phyloP scores from a whole-genome alignment of 31 red algal species.

The Odonthalia washingtoniensis region DNA sequence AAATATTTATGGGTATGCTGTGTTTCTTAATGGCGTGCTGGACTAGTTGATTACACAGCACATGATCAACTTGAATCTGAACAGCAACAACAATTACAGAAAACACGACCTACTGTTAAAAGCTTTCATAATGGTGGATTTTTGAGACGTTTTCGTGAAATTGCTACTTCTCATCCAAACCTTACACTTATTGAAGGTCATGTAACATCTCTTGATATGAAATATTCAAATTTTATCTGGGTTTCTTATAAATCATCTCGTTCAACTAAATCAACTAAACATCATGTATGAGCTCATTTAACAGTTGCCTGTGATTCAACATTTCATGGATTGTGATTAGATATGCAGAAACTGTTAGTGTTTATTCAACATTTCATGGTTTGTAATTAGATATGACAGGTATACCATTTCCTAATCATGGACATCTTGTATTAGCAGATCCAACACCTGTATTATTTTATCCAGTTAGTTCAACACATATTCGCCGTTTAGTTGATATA shows the following conservation, averaged over 20 bases:
- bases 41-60: conserved; percentile 60
- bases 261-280: no score
- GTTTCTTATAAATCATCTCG: conserved; percentile 60
- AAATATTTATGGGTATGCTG: conserved; percentile 86
- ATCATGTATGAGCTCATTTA: conserved; percentile 65
- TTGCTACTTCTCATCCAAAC: conserved; percentile 63
- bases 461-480: conserved; percentile 85
- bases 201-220: conserved; percentile 70
- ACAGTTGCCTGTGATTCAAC: conserved; percentile 97
- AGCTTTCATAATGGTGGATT: conserved; percentile 98
- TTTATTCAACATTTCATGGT: conserved; percentile 92
- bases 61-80: no score
- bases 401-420: conserved; percentile 90
- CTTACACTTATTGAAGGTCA: no score
- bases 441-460: conserved; percentile 95
- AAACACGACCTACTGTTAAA: conserved; percentile 30
- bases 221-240: conserved; percentile 64
- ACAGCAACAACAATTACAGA: background rate
- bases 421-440: conserved; percentile 92
- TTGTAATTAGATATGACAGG: conserved; percentile 68
- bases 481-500: conserved; percentile 95
- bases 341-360: conserved; percentile 53
- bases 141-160: conserved; percentile 79
- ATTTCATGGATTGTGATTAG: conserved; percentile 62
- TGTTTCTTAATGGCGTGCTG: conserved; percentile 85